Evolutionary conservation across 1,139 yeast species (phyloP), one percentile per base, ranked within the genome.

Genomic region (Arxiozyma slooffiae): DNA sequence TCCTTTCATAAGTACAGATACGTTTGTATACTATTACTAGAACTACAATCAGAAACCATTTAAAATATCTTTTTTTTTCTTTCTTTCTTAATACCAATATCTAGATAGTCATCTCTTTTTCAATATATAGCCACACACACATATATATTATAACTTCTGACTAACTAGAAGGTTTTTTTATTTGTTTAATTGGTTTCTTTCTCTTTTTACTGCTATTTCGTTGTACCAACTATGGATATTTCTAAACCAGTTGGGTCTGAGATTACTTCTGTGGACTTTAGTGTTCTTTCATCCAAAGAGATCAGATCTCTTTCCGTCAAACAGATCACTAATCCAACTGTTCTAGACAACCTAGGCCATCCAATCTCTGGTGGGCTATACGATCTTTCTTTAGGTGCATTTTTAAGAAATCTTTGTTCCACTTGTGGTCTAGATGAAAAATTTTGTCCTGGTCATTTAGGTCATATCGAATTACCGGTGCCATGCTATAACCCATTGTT

Each of bases 401-500:
- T 89, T 64, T 74, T 88, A 57, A 77, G 85, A 66, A 87, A 90
- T 66, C 75, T 86, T 58, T 90, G 99, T 78, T 77, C 94, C 30
- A 92, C 98, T 2, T 94, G 99, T 78, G 97, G 97, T 26, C 75
- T 92, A 56, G 96, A 89, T 67, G 97, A 92, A 60, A 81, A 86
- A 64, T 84, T 80, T 63, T 94, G 99, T 72, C 97, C 97, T 2
- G 99, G 99, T 39, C 99, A 94, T 69, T 89, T 88, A 71, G 99
- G 99, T 53, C 98, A 94, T 69, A 89, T 94, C 54, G 97, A 92
- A 67, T 77, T 94, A 59, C 98, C 98, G 9, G 84, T 88, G 41
- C 96, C 97, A 6, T 95, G 88, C 46, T 94, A 89, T 73, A 92
- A 89, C 66, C 97, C 98, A 18, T 72, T 94, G 62, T 92, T 94